phyloP scores from a whole-genome alignment of 176 grass and related monocot species.

The Areca catechu region DNA sequence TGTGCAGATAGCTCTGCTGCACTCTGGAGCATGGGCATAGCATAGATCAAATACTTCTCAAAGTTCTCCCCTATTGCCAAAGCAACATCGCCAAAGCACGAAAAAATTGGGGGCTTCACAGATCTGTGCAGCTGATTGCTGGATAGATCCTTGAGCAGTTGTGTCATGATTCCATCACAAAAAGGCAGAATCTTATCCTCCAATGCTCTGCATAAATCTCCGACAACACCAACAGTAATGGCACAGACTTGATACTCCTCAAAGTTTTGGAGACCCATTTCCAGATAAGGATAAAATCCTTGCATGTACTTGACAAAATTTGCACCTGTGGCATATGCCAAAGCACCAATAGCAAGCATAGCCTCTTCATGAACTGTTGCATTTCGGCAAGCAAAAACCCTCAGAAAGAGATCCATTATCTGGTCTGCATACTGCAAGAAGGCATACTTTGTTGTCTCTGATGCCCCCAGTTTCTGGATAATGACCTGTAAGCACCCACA shows the following conservation, averaged over 20 bases:
- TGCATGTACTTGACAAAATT: slow-evolving; percentile 11
- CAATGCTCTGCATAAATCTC: slow-evolving; percentile 16
- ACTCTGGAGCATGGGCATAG: slow-evolving; percentile 13
- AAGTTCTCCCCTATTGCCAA: slow-evolving; percentile 10
- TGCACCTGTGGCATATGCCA: slow-evolving; percentile 9
- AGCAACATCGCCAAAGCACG: slow-evolving; percentile 10
- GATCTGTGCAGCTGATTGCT: slow-evolving; percentile 10
- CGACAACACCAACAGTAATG: slow-evolving; percentile 12
- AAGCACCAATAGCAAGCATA: slow-evolving; percentile 12
- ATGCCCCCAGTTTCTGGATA: slow-evolving; percentile 15
- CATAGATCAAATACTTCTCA: slow-evolving; percentile 16
- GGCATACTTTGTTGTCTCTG: slow-evolving; percentile 3
- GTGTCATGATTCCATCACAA: slow-evolving; percentile 18
- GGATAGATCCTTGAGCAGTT: slow-evolving; percentile 7
- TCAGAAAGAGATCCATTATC: slow-evolving; percentile 13
- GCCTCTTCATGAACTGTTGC: slow-evolving; percentile 14
- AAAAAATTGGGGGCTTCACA: slow-evolving; percentile 15
- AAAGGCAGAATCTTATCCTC: slow-evolving; percentile 4
- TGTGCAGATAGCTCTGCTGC: slow-evolving; percentile 5
- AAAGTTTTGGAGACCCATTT: slow-evolving; percentile 12
- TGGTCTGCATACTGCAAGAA: slow-evolving; percentile 11
- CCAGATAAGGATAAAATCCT: slow-evolving; percentile 13
- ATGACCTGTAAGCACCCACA: slow-evolving; percentile 14
- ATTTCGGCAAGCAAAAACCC: slow-evolving; percentile 17
- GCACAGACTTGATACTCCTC: slow-evolving; percentile 14